A percentile compares a stretch with the other conserved stretches of the same genome.
Evolutionary conservation across 1,139 yeast species (phyloP).

Genomic region (Diutina ranongensis): DNA sequence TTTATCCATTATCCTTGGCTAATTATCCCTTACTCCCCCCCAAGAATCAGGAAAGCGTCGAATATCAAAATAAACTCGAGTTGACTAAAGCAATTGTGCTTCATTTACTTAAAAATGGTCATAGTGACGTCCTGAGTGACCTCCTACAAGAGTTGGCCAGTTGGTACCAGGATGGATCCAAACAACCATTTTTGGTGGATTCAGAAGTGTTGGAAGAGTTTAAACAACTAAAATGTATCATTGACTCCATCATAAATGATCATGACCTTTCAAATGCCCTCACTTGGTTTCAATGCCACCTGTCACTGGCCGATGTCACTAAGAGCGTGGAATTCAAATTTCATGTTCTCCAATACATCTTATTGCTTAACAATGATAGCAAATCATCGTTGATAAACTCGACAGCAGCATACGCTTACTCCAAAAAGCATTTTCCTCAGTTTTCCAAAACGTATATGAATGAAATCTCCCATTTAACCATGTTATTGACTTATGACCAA

Average conservation of each 20-base stretch:
- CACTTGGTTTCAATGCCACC: constrained; percentile 21
- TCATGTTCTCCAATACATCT: constrained; percentile 47
- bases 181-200: constrained; percentile 13
- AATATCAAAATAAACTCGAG: constrained; percentile 21
- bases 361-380: constrained; percentile 22
- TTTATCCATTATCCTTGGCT: constrained; percentile 17
- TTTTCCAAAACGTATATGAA: constrained; percentile 27
- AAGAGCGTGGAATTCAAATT: constrained; percentile 42
- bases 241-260: constrained; percentile 21
- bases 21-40: background rate
- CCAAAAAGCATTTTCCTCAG: constrained; percentile 38
- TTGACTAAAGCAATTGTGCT: constrained; percentile 29
- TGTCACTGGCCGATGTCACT: background rate
- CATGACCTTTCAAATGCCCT: constrained; percentile 27
- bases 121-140: constrained; percentile 25
- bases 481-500: constrained; percentile 29
- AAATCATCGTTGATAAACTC: constrained; percentile 16
- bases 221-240: constrained; percentile 22
- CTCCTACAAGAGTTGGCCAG: constrained; percentile 16
- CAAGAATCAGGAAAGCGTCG: constrained; percentile 8
- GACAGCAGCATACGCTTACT: constrained; percentile 42
- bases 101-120: constrained; percentile 33
- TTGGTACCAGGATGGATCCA: constrained; percentile 9
- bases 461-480: constrained; percentile 44
- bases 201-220: constrained; percentile 18